A percentile compares a stretch with the other conserved stretches of the same genome.
Evolutionary conservation across 163 green algal genomes (phyloP).

Genomic region (Volvox carteri): DNA sequence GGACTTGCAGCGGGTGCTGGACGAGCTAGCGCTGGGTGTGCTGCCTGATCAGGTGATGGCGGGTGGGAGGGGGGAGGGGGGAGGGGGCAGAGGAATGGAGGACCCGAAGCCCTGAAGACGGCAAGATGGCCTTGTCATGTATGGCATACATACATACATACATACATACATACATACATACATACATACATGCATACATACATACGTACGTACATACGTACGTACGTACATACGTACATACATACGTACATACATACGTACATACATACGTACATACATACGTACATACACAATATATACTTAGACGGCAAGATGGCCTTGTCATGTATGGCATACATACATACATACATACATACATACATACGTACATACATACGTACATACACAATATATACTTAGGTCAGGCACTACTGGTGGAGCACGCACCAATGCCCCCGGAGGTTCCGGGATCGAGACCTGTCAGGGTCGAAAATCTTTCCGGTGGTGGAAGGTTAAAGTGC

Average conservation of each 20-base stretch:
- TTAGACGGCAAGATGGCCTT: no score
- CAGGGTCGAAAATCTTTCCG: no score
- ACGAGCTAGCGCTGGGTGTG: slow-evolving; percentile 77
- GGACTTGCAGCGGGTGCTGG: slow-evolving; percentile 77
- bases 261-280: neutral
- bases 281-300: neutral
- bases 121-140: neutral
- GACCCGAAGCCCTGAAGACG: neutral
- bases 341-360: neutral
- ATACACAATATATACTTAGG: neutral
- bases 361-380: neutral
- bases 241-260: neutral
- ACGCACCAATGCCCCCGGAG: no score
- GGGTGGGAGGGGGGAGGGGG: neutral
- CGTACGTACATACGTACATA: no score
- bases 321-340: neutral
- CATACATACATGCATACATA: no score
- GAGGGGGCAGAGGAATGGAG: neutral
- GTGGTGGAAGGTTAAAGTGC: no score
- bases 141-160: no score
- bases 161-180: no score
- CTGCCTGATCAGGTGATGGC: slow-evolving; percentile 11
- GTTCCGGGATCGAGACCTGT: no score
- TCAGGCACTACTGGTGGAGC: no score
- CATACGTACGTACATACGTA: neutral